Conservation (phyloP, 176 grass and related monocot genomes). For the Musa schizocarpa region DNA sequence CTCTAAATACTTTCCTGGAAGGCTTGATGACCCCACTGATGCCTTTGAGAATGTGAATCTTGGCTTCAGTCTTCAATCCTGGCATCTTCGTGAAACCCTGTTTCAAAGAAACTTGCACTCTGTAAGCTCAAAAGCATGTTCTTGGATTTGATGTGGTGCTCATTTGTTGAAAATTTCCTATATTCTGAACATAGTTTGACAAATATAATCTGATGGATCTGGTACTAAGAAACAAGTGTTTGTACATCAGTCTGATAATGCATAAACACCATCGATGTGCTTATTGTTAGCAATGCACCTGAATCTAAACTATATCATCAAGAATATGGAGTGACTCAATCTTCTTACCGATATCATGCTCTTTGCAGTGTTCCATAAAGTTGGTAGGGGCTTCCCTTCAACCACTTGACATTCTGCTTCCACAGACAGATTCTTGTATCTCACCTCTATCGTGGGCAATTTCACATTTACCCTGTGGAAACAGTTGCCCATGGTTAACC, state of each 20-base stretch:
- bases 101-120: not conserved
- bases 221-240: not conserved
- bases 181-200: too few species aligned
- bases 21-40: constrained; percentile 61
- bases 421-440: constrained; percentile 33
- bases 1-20: constrained; percentile 29
- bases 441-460: constrained; percentile 49
- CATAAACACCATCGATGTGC: not conserved
- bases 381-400: constrained; percentile 42
- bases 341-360: constrained; percentile 25
- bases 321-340: not conserved
- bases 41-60: constrained; percentile 40
- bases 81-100: constrained; percentile 31
- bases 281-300: not conserved
- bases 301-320: not conserved
- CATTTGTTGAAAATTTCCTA: too few species aligned
- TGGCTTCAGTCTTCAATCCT: constrained; percentile 33
- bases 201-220: not conserved
- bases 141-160: too few species aligned
- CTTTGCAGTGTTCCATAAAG: constrained; percentile 43
- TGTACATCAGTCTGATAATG: constrained; percentile 7
- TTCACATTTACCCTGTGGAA: constrained; percentile 39
- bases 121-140: not conserved
- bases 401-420: constrained; percentile 49
- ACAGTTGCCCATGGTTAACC: not conserved